Percentiles rank a stretch among this genome's conserved stretches.
Conservation (phyloP, 306 rosid species). For the Quillaja saponaria region DNA sequence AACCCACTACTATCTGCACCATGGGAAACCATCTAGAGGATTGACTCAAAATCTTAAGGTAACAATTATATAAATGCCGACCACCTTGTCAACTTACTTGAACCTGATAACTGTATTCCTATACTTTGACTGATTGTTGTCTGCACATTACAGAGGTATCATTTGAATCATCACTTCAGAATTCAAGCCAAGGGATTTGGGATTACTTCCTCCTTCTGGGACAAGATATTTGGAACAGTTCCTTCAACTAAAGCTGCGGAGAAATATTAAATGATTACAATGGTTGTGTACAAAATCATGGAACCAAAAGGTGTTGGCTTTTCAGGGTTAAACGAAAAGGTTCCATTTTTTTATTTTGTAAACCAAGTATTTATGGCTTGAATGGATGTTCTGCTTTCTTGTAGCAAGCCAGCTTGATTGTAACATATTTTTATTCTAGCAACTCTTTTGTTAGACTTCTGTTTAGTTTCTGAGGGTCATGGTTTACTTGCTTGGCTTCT, state of each 20-base stretch:
- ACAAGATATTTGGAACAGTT: constrained; percentile 40
- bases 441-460: too few relatives aligned
- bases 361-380: too few relatives aligned
- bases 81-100: background rate
- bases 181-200: constrained; percentile 39
- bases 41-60: constrained; percentile 35
- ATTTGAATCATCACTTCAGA: constrained; percentile 42
- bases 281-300: too few relatives aligned
- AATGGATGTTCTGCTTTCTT: too few relatives aligned
- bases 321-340: too few relatives aligned
- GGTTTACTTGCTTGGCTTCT: too few relatives aligned
- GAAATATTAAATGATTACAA: too few relatives aligned
- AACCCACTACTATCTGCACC: constrained; percentile 46
- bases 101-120: background rate
- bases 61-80: background rate
- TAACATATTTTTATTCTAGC: too few relatives aligned
- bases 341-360: too few relatives aligned
- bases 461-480: too few relatives aligned
- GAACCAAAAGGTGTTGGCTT: too few relatives aligned
- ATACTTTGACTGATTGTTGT: background rate
- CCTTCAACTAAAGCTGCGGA: constrained; percentile 24
- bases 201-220: constrained; percentile 44
- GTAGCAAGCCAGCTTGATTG: too few relatives aligned
- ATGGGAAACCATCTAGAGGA: constrained; percentile 39
- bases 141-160: constrained; percentile 32